phyloP scores from a whole-genome alignment of 371 early-diverging fungal species.

The Rhizopus sp. region DNA sequence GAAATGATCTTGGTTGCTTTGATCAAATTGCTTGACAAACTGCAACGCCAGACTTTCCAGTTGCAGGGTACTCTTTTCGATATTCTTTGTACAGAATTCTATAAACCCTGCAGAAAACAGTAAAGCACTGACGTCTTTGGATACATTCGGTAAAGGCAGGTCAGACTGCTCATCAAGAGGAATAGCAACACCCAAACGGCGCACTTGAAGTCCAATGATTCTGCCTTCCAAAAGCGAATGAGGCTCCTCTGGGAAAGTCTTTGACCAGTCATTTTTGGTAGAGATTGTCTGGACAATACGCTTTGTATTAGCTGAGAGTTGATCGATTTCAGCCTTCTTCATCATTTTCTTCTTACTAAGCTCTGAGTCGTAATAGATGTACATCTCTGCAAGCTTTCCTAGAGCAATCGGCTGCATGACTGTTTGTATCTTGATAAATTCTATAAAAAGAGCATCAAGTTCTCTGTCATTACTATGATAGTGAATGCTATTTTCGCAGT shows the following conservation, averaged over 20 bases:
- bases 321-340: slow-evolving; percentile 58
- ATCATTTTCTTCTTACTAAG: slow-evolving; percentile 61
- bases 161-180: slow-evolving; percentile 58
- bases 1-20: slow-evolving; percentile 70
- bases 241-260: slow-evolving; percentile 41
- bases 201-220: slow-evolving; percentile 53
- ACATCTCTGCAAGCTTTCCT: slow-evolving; percentile 68
- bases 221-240: slow-evolving; percentile 62
- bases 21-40: slow-evolving; percentile 76
- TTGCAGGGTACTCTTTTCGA: slow-evolving; percentile 59
- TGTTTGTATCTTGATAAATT: slow-evolving; percentile 63
- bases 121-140: slow-evolving; percentile 52
- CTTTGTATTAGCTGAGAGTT: slow-evolving; percentile 68
- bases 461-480: slow-evolving; percentile 17
- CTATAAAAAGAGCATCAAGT: slow-evolving; percentile 55
- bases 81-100: slow-evolving; percentile 58
- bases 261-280: slow-evolving; percentile 54
- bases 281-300: slow-evolving; percentile 59
- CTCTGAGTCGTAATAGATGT: slow-evolving; percentile 70
- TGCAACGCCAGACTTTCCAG: slow-evolving; percentile 67
- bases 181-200: slow-evolving; percentile 67
- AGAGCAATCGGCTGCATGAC: slow-evolving; percentile 81
- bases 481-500: slow-evolving; percentile 17
- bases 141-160: slow-evolving; percentile 23
- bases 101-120: slow-evolving; percentile 63